Base-by-base conservation (phyloP, 2,329 filamentous ascomycete genomes). In the Fusarium veterinarium region DNA sequence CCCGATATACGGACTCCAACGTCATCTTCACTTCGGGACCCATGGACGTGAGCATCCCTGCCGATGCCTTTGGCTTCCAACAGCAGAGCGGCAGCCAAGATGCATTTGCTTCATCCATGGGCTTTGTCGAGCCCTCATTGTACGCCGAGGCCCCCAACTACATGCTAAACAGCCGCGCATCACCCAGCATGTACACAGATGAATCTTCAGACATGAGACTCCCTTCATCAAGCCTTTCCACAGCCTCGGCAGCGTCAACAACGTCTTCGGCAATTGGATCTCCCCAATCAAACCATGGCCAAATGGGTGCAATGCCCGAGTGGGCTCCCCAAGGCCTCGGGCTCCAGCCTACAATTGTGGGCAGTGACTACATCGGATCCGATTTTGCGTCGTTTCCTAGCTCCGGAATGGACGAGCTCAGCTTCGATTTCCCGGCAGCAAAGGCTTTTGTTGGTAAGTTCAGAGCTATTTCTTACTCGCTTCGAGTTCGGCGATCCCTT, bases 181-280 rank as follows among this genome's bases (percentile, higher is more conserved):
- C 87, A 14, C 87, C 87, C 13, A 80, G 82, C 64, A 81, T 85
- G 71, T 88, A 86, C 73, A 76, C 81, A 25, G 88, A 89, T 45
- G 88, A 89, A 58, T 78, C 80, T 67, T 63, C 66, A 6, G 87
- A 89, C 25, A 79, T 86, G 78, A 81, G 83, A 65, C 77, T 87
- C 30, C 85, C 86, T 20, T 88, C 86, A 35, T 91, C 87, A 57
- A 90, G 86, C 78, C 86, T 87, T 69, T 94, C 87, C 68, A 90
- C 87, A 67, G 86, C 86, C 30, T 92, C 89, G 65, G 91, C 82
- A 62, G 88, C 84, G 58, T 93, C 91, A 57, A 89, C 89, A 8
- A 85, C 91, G 11, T 92, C 91, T 2, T 93, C 91, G 13, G 89
- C 89, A 60, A 88, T 91, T 69, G 90, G 90, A 63, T 93, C 91